Evolutionary conservation across 2,329 filamentous ascomycete genomes (phyloP).

Genomic region (Colletotrichum lindemuthianum): DNA sequence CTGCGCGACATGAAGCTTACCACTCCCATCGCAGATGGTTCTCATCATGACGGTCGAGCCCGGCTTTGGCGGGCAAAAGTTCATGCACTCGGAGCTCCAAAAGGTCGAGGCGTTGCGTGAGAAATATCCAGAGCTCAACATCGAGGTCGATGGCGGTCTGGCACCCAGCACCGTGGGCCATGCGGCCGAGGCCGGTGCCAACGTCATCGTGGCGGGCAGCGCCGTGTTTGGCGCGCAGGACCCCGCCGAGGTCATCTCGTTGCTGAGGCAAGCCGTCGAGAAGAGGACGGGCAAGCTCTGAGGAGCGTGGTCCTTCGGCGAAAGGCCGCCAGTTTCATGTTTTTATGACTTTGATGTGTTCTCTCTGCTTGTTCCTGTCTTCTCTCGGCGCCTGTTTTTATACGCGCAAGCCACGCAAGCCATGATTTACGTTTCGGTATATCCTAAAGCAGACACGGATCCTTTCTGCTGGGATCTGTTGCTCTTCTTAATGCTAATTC

Average conservation of each 20-base stretch:
- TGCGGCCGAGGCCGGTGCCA: slow-evolving; percentile 93
- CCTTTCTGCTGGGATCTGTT: neutral
- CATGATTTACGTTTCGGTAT: slow-evolving; percentile 22
- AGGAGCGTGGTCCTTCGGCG: neutral
- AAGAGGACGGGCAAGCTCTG: slow-evolving; percentile 57
- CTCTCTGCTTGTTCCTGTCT: neutral
- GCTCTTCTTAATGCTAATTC: slow-evolving; percentile 29
- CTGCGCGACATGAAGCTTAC: neutral
- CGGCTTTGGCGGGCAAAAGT: slow-evolving; percentile 97
- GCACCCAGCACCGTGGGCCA: slow-evolving; percentile 90
- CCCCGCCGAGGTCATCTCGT: slow-evolving; percentile 85
- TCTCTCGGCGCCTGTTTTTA: neutral
- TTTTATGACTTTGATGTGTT: slow-evolving; percentile 25
- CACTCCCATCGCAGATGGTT: slow-evolving; percentile 79
- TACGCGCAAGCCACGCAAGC: slow-evolving; percentile 28
- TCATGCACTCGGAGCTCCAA: slow-evolving; percentile 95
- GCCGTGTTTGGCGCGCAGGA: slow-evolving; percentile 95
- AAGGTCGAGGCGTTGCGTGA: slow-evolving; percentile 88
- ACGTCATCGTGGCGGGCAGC: slow-evolving; percentile 96
- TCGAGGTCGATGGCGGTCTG: slow-evolving; percentile 95
- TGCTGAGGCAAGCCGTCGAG: slow-evolving; percentile 83
- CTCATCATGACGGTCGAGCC: slow-evolving; percentile 98
- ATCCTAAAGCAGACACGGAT: slow-evolving; percentile 24
- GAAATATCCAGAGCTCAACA: slow-evolving; percentile 91
- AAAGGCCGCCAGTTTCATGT: slow-evolving; percentile 3